Evolutionary conservation across 2,329 filamentous ascomycete genomes (phyloP).

Genomic region (Penicillium psychrosexuale): DNA sequence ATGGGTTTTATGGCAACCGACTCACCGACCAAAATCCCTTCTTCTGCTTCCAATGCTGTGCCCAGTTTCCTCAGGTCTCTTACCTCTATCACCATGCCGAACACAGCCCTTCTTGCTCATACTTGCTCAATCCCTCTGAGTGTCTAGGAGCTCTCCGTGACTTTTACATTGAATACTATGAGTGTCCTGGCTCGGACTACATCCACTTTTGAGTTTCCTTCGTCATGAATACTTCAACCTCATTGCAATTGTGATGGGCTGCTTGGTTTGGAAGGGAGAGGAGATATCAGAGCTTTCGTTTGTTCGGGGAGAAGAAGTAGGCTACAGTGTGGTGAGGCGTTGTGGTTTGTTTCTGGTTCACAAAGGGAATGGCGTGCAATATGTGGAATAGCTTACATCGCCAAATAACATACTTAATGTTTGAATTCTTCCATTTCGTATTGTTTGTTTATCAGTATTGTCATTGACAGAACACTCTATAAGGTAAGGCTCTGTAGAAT

Average conservation of each 20-base stretch:
- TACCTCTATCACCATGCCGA: neutral
- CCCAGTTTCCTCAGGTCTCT: neutral
- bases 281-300: neutral
- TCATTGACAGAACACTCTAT: too few relatives aligned
- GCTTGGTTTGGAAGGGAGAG: too few relatives aligned
- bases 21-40: neutral
- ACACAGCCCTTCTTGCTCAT: neutral
- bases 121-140: neutral
- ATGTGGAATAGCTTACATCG: neutral
- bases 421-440: neutral
- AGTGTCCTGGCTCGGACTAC: neutral
- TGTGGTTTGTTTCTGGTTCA: neutral
- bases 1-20: neutral
- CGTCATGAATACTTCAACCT: neutral
- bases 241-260: neutral
- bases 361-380: neutral
- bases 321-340: neutral
- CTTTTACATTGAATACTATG: constrained; percentile 6
- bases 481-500: neutral
- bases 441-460: neutral
- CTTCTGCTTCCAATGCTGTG: neutral
- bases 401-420: neutral
- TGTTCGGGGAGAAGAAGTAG: neutral
- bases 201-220: neutral
- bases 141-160: neutral